Evolutionary conservation across 176 grass and related monocot species (phyloP), one percentile per base, ranked within the genome.

Genomic region (Oryza longistaminata): DNA sequence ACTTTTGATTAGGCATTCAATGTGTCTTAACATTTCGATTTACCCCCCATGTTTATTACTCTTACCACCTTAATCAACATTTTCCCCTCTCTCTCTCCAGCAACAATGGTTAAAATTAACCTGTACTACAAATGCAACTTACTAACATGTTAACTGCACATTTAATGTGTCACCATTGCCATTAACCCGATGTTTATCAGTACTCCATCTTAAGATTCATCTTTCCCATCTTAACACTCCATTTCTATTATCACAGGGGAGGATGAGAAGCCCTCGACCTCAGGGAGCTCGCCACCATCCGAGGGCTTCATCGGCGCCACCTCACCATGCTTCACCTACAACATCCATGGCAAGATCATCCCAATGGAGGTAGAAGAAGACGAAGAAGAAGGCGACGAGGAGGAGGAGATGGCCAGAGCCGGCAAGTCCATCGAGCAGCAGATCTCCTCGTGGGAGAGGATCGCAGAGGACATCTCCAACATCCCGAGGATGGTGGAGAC

Each of bases 191-290:
- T 58, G 39, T 33, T 64, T 64, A n/a, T 65, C 25, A 40, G 7
- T 40, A 66, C 40, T 35, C 34, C 76, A 91, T 72, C 72, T 70
- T 13, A 68, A 85, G 15, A 19, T 80, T 45, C 46, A 10, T 58
- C 33, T 16, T 5, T 31, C 6, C 16, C 3, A 11, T 62, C 16
- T 64, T 61, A 42, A 87, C 78, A 21, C 37, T 35, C 29, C 29
- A 31, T 5, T 35, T 9, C 13, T 3, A 40, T 40, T 40, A 40
- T 40, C 8, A 37, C 85, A 91, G 89, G 89, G 85, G 85, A 79
- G 45, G 90, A 98, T 71, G 89, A 88, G 26, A 84, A 70, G 76
- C 53, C 90, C 21, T 96, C 97, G 0, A 94, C 90, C 52, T 94
- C 97, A 64, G 80, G 84, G 12, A 93, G 81, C 84, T 91, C 82